Evolutionary conservation across 306 rosid genomes (phyloP), one percentile per base, ranked within the genome.

Genomic region (Macrotyloma uniflorum): DNA sequence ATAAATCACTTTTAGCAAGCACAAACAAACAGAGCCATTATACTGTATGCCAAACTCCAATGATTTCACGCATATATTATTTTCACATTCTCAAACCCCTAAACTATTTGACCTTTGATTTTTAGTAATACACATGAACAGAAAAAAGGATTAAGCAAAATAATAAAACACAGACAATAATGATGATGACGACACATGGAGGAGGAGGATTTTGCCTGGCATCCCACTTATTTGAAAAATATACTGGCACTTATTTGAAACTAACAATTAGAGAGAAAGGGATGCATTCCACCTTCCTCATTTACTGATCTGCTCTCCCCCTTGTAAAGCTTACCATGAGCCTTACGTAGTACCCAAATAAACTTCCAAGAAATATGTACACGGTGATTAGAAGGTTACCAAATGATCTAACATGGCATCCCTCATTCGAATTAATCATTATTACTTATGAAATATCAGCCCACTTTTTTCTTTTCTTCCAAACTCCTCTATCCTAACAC

Each of bases 51-150:
- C 46, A 26, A 72, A 72, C 1, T 50, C 3, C 28, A 45, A 74
- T 42, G 30, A 53, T 65, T 54, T 16, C 18, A 43, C 9, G 51
- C 8, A 22, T 64, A 72, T 51, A 28, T 16, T 3, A 72, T 50
- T 63, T 35, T 40, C 61, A 26, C 40, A 50, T 50, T 72, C 22
- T 73, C 62, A 72, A 51, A 65, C 61, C 51, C 43, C 22, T 28
- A 45, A 53, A 20, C 42, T 18, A 26, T 72, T 36, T 24, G 64
- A 68, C 54, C 23, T 70, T 79, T 11, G 16, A 42, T 13, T 33
- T 61, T 64, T 38, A 72, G 49, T 47, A 50, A 66, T 6, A 49
- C 11, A 36, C 33, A n/a, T n/a, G 46, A 32, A 49, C 18, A 36
- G 14, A 24, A 14, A 63, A 6, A n/a, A 13, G 58, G 30, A 9